Evolutionary conservation across 805 yeast species (phyloP), one percentile per base, ranked within the genome.

Genomic region (Candida rishiriensis): DNA sequence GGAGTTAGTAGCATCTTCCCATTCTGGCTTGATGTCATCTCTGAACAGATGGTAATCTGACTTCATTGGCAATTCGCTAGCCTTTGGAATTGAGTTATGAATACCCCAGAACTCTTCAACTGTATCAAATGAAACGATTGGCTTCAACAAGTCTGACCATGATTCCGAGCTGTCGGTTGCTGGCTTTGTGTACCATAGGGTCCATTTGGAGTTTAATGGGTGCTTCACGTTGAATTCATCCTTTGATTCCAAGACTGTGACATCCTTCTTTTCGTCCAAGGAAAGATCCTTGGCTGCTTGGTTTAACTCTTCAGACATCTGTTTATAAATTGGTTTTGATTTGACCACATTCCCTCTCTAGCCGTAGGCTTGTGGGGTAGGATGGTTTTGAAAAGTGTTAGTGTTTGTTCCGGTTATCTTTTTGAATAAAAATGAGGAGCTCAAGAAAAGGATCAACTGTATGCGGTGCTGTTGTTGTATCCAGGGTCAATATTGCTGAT

Each of bases 21-120:
- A 93, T 76, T 93, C 98, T 44, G 99, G 99, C 68, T 88, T 85
- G 60, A 93, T 81, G 46, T 89, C 96, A 64, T 85, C 86, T 71
- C 91, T 85, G 76, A 93, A 93, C 61, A 91, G 79, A 66, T 93
- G 96, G 71, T 91, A 91, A 70, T 93, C 98, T 11, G 97, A 86
- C 68, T 83, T 87, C 59, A 84, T 63, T 56, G 98, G 98, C 63
- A 93, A 76, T 63, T 89, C 96, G 51, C 81, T 79, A 41, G 96
- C 96, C 57, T 81, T 81, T 54, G 98, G 98, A 57, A 93, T 83
- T 36, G 95, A 85, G 69, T 93, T 90, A 75, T 81, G 86, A 54
- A 91, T 85, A 21, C 98, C 99, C 99, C 99, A 93, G 73, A 93
- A 93, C 68, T 91, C 97, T 73, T 93, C 99, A 41, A 93, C 98